Conservation (phyloP, 2,329 filamentous ascomycete species). For the Cadophora luteo-olivacea region DNA sequence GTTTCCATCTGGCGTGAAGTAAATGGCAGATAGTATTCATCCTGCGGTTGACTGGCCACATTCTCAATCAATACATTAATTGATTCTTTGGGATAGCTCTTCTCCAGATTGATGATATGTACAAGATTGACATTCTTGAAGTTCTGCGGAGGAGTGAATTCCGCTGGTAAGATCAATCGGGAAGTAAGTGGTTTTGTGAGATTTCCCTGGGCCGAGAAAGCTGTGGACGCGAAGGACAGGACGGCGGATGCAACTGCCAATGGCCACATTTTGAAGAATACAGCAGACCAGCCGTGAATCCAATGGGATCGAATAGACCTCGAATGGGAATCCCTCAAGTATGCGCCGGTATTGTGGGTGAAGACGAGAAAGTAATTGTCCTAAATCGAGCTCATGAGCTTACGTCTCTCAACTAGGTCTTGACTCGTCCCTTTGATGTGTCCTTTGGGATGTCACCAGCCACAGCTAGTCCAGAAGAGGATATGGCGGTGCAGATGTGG, state of each 20-base stretch:
- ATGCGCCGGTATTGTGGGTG: constrained; percentile 21
- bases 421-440: constrained; percentile 27
- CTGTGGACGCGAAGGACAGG: constrained; percentile 55
- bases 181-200: constrained; percentile 53
- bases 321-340: constrained; percentile 22
- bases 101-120: constrained; percentile 89
- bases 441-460: constrained; percentile 30
- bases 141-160: constrained; percentile 85
- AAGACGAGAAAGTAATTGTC: constrained; percentile 23
- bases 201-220: constrained; percentile 41
- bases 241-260: constrained; percentile 60
- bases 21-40: constrained; percentile 92
- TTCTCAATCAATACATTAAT: constrained; percentile 97
- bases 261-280: constrained; percentile 42
- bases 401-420: constrained; percentile 35
- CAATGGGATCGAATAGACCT: constrained; percentile 25
- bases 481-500: constrained; percentile 13
- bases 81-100: constrained; percentile 87
- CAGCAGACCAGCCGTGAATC: constrained; percentile 32
- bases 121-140: constrained; percentile 95
- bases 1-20: constrained; percentile 75
- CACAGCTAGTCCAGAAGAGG: constrained; percentile 22
- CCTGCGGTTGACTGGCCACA: constrained; percentile 76
- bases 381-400: constrained; percentile 32
- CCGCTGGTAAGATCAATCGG: constrained; percentile 64